Conservation (phyloP, 164 flowering plant genomes). For the Magnolia officinalis region DNA sequence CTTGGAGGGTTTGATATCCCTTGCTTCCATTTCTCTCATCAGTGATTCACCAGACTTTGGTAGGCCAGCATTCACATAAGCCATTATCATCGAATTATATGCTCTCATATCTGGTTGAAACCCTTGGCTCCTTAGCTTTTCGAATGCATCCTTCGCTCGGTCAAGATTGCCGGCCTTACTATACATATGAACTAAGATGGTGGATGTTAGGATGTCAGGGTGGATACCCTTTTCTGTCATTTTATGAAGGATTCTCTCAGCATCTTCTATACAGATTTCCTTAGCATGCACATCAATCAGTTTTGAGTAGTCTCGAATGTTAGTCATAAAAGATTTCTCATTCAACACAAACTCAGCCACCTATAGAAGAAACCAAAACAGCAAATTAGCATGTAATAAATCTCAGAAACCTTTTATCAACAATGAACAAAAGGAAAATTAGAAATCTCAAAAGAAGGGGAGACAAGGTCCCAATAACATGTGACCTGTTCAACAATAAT, state of each 20-base stretch:
- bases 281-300: slow-evolving; percentile 72
- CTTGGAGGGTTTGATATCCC: slow-evolving; percentile 49
- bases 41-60: slow-evolving; percentile 52
- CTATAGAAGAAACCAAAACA: slow-evolving; percentile 25
- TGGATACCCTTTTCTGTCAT: slow-evolving; percentile 70
- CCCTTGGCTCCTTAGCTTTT: slow-evolving; percentile 54
- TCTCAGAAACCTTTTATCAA: neutral
- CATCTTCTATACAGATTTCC: slow-evolving; percentile 58
- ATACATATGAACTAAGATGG: slow-evolving; percentile 66
- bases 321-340: slow-evolving; percentile 65
- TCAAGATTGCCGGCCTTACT: slow-evolving; percentile 65
- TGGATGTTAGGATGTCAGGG: slow-evolving; percentile 54
- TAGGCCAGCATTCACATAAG: slow-evolving; percentile 60
- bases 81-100: slow-evolving; percentile 76
- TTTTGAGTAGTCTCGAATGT: slow-evolving; percentile 64
- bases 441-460: neutral
- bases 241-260: slow-evolving; percentile 71
- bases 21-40: slow-evolving; percentile 72
- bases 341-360: slow-evolving; percentile 62
- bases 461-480: too few species aligned
- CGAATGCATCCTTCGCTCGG: slow-evolving; percentile 64
- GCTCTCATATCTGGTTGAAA: slow-evolving; percentile 57
- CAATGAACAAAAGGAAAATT: too few species aligned
- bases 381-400: neutral
- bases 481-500: too few species aligned